Conservation (phyloP, 257 asterid genomes). For the Nicotiana undulata region DNA sequence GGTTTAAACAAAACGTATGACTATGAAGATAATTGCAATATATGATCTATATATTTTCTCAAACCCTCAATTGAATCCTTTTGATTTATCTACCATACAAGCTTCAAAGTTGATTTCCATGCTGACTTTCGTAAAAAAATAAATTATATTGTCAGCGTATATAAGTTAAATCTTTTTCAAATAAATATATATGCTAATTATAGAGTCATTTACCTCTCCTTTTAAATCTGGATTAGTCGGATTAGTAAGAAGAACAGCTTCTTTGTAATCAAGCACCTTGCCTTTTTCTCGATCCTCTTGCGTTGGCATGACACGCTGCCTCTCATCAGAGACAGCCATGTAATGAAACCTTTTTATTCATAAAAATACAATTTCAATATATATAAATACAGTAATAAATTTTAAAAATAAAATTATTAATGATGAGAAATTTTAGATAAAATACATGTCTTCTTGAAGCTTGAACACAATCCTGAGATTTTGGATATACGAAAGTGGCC, state of each 20-base stretch:
- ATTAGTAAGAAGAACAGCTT: constrained; percentile 47
- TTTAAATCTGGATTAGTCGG: constrained; percentile 30
- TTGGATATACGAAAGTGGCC: constrained; percentile 33
- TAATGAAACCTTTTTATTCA: constrained; percentile 39
- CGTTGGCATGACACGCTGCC: constrained; percentile 53
- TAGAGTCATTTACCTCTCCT: constrained; percentile 44
- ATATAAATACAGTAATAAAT: neutral
- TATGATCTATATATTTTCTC: neutral
- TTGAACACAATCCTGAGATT: constrained; percentile 42
- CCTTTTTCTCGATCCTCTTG: constrained; percentile 29
- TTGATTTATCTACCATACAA: neutral
- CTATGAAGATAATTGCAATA: neutral
- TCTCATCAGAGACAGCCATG: constrained; percentile 55
- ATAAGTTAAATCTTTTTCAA: neutral
- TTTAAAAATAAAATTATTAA: too few relatives aligned
- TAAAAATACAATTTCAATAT: neutral
- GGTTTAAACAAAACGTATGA: too few relatives aligned
- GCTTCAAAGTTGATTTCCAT: neutral
- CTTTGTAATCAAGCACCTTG: constrained; percentile 31
- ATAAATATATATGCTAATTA: neutral
- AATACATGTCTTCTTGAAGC: constrained; percentile 25
- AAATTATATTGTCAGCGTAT: neutral
- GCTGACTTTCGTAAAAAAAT: neutral
- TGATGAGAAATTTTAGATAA: neutral
- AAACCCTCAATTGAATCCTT: too few relatives aligned